Base-by-base conservation (phyloP, 2,329 filamentous ascomycete genomes). In the Pseudogymnoascus sp. region DNA sequence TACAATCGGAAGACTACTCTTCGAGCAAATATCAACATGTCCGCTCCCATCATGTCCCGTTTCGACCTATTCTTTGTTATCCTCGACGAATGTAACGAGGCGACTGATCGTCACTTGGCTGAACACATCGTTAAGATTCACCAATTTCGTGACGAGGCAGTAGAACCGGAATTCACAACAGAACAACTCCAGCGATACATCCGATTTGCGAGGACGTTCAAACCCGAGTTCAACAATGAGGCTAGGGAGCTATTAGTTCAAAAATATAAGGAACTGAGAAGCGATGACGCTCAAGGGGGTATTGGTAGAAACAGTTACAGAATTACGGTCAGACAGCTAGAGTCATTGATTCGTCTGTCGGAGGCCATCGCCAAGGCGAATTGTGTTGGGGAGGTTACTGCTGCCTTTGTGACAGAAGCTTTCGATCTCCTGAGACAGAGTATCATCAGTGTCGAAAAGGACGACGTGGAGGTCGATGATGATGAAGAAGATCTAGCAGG, bases 51-150 rank as follows among this genome's bases (percentile, higher is more conserved):
- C 77, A 99, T 99, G 94, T 96, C 90, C 59, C 89, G 94, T 79
- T 99, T 99, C 74, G 94, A 99, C 77, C 80, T 99, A 8, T 99
- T 99, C 81, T 99, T 99, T 71, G 91, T 99, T 59, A 88, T 99
- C 23, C 82, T 97, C 0, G 94, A 99, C 71, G 94, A 99, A 69
- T 97, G 92, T 72, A 95, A 96, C 70, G 92, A 97, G 75, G 76
- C 82, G 37, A 85, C 95, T 33, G 94, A 99, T 71, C 87, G 91
- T 60, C 90, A 95, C 70, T 80, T 99, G 3, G 94, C 94, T 2
- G 83, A 92, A 69, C 94, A 99, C 73, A 99, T 99, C 69, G 92
- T 99, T 63, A 85, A 85, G 62, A 87, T 99, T 60, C 94, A 99
- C 75, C 91, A 94, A 73, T 81, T 95, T 63, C 88, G 94, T 60